phyloP scores from a whole-genome alignment of 2,329 filamentous ascomycete species.

The Alternaria viburni region DNA sequence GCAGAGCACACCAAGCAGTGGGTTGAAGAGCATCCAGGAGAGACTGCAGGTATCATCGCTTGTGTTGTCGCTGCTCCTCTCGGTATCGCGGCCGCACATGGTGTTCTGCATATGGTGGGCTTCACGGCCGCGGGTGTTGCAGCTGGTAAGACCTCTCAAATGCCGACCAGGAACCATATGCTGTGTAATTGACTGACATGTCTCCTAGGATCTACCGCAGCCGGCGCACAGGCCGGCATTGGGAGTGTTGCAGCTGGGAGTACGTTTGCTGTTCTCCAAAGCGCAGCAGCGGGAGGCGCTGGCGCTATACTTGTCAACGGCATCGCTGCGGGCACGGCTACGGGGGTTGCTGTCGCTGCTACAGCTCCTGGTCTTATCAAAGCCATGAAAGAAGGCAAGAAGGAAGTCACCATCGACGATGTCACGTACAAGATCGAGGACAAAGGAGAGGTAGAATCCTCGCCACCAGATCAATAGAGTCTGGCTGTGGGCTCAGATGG shows the following conservation, averaged over 20 bases:
- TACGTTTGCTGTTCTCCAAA: slow-evolving; percentile 24
- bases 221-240: too few species aligned
- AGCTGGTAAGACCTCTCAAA: too few species aligned
- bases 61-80: slow-evolving; percentile 13
- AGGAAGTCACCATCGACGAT: neutral
- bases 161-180: too few species aligned
- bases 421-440: neutral
- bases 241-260: slow-evolving; percentile 9
- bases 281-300: slow-evolving; percentile 24
- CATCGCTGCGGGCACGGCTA: slow-evolving; percentile 9
- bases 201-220: slow-evolving; percentile 13
- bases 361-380: slow-evolving; percentile 5
- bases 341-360: slow-evolving; percentile 11
- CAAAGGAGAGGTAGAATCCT: neutral
- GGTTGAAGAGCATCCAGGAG: slow-evolving; percentile 15
- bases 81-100: slow-evolving; percentile 1
- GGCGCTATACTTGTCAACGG: slow-evolving; percentile 16
- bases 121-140: slow-evolving; percentile 19
- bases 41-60: slow-evolving; percentile 9
- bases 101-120: slow-evolving; percentile 8
- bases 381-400: neutral
- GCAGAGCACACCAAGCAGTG: slow-evolving; percentile 11
- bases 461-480: neutral
- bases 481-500: neutral
- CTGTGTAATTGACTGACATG: too few species aligned